Percentiles rank a stretch among this genome's conserved stretches.
phyloP scores from a whole-genome alignment of 208 protist species.

The Kentomonas sorsogonicus region DNA sequence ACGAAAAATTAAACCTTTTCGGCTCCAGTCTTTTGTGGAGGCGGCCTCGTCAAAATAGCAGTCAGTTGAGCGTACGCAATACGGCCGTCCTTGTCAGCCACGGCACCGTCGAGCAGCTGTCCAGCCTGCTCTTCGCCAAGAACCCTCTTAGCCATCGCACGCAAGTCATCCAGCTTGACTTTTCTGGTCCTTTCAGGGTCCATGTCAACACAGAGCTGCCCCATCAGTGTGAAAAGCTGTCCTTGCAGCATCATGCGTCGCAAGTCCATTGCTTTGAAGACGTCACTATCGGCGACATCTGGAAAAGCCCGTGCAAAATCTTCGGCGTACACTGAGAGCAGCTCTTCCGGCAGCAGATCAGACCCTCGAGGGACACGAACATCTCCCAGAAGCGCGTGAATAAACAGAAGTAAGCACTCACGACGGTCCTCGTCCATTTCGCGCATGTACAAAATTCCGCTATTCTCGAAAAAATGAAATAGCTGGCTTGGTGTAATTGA shows the following conservation, averaged over 20 bases:
- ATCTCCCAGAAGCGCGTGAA: conserved; percentile 53
- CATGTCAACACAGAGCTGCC: conserved; percentile 62
- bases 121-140: conserved; percentile 50
- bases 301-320: conserved; percentile 65
- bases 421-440: conserved; percentile 26
- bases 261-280: too few species aligned
- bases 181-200: conserved; percentile 55
- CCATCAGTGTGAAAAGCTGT: conserved; percentile 53
- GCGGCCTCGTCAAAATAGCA: conserved; percentile 50
- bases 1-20: conserved; percentile 9
- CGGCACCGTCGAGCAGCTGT: conserved; percentile 52
- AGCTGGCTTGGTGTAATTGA: conserved; percentile 53
- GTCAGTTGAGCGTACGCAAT: conserved; percentile 74
- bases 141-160: conserved; percentile 38
- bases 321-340: conserved; percentile 61
- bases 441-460: conserved; percentile 29
- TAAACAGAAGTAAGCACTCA: conserved; percentile 26
- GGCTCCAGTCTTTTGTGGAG: conserved; percentile 12
- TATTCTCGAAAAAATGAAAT: conserved; percentile 65
- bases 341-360: conserved; percentile 43
- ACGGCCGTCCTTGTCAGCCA: conserved; percentile 60
- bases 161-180: conserved; percentile 56
- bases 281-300: conserved; percentile 23
- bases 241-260: conserved; percentile 53
- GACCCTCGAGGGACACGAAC: conserved; percentile 27